Percentiles rank a stretch among this genome's conserved stretches.
These are phyloP conservation scores for Syncephalastrum monosporum DNA, from an alignment of 371 early-diverging fungal species.

Conservation along the genomic window DNA sequence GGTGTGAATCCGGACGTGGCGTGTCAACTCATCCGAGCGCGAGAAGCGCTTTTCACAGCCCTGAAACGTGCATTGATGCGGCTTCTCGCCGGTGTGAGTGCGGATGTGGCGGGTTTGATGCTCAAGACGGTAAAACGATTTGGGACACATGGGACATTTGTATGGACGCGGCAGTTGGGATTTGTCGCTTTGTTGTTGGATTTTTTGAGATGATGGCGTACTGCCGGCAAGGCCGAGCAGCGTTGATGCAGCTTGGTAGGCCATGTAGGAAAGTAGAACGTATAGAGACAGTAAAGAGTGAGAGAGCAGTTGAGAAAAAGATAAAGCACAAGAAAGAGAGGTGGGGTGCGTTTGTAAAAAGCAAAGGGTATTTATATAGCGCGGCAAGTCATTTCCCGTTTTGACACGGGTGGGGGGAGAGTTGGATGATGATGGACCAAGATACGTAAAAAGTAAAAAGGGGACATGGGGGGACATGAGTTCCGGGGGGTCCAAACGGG, in stretches of 20 bases:
- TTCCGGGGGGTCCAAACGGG: neutral
- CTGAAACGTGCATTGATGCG: conserved; percentile 78
- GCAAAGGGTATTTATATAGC: conserved; percentile 2
- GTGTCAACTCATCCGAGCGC: conserved; percentile 86
- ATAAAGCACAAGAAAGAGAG: conserved; percentile 5
- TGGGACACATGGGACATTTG: conserved; percentile 68
- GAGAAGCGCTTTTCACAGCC: conserved; percentile 87
- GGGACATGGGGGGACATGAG: conserved; percentile 13
- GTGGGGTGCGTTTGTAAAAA: neutral
- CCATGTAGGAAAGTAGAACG: conserved; percentile 5
- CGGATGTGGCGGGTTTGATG: conserved; percentile 87
- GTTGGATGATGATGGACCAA: neutral
- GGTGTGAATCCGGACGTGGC: conserved; percentile 79
- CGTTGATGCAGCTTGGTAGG: conserved; percentile 19
- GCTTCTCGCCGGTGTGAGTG: conserved; percentile 92
- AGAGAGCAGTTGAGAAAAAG: neutral
- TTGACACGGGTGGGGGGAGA: neutral
- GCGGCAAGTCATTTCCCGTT: neutral
- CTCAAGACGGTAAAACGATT: conserved; percentile 72
- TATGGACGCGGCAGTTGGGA: conserved; percentile 57
- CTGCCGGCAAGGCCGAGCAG: conserved; percentile 14
- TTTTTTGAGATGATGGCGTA: conserved; percentile 1
- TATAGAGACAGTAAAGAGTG: conserved; percentile 6
- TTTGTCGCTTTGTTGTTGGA: conserved; percentile 36
- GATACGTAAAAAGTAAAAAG: conserved; percentile 1